Percentiles rank a stretch among this genome's conserved stretches.
Evolutionary conservation across 164 flowering plant genomes (phyloP).

Genomic region (Vitis rotundifolia): DNA sequence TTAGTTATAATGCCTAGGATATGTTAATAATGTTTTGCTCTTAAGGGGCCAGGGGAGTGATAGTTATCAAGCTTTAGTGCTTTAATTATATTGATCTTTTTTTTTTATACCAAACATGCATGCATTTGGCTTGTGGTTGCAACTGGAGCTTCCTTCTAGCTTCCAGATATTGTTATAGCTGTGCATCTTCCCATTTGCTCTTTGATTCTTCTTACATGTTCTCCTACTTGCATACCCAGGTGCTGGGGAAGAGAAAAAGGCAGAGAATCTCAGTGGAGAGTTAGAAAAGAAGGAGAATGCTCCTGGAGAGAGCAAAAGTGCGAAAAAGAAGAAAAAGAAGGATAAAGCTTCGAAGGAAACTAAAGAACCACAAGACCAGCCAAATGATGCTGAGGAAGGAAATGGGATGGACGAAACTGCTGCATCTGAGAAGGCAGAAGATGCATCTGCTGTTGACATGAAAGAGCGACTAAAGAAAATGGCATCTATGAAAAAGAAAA

Average conservation of each 20-base stretch:
- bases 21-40: not conserved
- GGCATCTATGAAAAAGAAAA: constrained; percentile 78
- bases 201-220: not conserved
- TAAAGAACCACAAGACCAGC: constrained; percentile 35
- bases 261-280: constrained; percentile 44
- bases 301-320: constrained; percentile 61
- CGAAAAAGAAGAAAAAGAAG: constrained; percentile 94
- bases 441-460: constrained; percentile 48
- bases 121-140: not conserved
- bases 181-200: not conserved
- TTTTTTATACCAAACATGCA: not conserved
- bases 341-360: constrained; percentile 67
- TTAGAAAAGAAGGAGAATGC: constrained; percentile 54
- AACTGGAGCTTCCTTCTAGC: not conserved
- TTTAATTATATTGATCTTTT: no score
- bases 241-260: constrained; percentile 44
- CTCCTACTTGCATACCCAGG: constrained; percentile 23
- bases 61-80: no score
- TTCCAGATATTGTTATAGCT: not conserved
- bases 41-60: not conserved
- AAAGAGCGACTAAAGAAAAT: constrained; percentile 84
- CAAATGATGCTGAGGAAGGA: constrained; percentile 10
- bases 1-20: no score
- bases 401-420: constrained; percentile 16
- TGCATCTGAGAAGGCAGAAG: constrained; percentile 26